Conservation (phyloP, 257 asterid genomes). For the Marsdenia floribunda region DNA sequence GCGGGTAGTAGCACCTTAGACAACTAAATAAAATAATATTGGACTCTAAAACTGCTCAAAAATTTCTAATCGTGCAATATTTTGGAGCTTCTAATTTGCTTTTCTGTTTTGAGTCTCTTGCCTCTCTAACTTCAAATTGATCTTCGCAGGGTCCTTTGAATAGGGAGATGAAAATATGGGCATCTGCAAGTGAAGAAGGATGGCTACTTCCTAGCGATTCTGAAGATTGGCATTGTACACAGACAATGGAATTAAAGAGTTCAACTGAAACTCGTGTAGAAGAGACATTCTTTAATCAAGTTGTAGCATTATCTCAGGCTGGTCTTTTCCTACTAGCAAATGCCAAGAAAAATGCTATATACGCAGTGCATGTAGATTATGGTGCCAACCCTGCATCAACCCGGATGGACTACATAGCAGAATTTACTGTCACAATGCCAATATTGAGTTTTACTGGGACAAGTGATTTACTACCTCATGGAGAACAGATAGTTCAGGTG, state of each 20-base stretch:
- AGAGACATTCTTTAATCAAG: constrained; percentile 96
- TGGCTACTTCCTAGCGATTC: constrained; percentile 94
- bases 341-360: constrained; percentile 91
- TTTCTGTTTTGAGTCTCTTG: background rate
- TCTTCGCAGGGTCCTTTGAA: constrained; percentile 76
- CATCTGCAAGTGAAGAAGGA: constrained; percentile 92
- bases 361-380: constrained; percentile 91
- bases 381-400: constrained; percentile 81
- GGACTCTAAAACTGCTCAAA: background rate
- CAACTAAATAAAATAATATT: background rate
- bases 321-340: constrained; percentile 82
- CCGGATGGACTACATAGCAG: constrained; percentile 83
- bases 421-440: constrained; percentile 93
- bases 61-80: background rate
- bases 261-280: constrained; percentile 52
- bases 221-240: constrained; percentile 89
- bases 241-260: constrained; percentile 74
- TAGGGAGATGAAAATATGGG: constrained; percentile 85
- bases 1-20: background rate
- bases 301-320: constrained; percentile 76
- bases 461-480: constrained; percentile 68
- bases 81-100: background rate
- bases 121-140: constrained; percentile 9
- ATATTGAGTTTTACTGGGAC: constrained; percentile 96
- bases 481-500: constrained; percentile 85